Conservation (phyloP, 257 asterid genomes). For the Solanum megistacrolobum region DNA sequence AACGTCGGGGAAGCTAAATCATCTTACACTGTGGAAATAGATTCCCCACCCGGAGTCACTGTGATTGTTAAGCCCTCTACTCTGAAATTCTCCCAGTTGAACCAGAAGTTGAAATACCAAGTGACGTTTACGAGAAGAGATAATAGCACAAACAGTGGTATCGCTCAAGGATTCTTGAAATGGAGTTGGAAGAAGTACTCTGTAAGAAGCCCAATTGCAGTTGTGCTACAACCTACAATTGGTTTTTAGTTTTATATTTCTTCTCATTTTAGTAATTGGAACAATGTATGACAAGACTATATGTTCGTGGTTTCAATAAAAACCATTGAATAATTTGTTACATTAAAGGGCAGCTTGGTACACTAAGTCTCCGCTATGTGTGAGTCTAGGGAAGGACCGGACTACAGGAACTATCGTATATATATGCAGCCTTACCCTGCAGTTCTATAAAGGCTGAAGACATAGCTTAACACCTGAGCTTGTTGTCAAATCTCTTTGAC, state of each 20-base stretch:
- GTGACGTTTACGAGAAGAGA: constrained; percentile 11
- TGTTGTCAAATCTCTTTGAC: not conserved
- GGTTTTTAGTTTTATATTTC: not conserved
- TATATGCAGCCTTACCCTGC: not conserved
- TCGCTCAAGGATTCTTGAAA: constrained; percentile 27
- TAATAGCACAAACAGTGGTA: not conserved
- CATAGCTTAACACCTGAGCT: not conserved
- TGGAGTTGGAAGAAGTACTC: constrained; percentile 22
- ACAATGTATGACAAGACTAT: not conserved
- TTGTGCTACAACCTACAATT: not conserved
- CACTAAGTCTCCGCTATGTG: not conserved
- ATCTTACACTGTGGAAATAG: no score
- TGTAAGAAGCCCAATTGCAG: constrained; percentile 30
- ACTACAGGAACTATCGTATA: not conserved
- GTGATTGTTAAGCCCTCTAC: constrained; percentile 15
- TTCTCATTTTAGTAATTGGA: not conserved
- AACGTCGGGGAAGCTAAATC: no score
- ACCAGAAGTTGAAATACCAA: constrained; percentile 17
- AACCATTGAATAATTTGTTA: not conserved
- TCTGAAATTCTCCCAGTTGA: constrained; percentile 8
- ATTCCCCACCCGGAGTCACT: constrained; percentile 12
- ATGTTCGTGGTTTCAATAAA: not conserved
- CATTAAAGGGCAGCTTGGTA: not conserved
- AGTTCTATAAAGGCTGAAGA: not conserved
- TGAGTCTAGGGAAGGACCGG: not conserved